Evolutionary conservation across 2,329 filamentous ascomycete genomes (phyloP).

Genomic region (Fusarium torulosum): DNA sequence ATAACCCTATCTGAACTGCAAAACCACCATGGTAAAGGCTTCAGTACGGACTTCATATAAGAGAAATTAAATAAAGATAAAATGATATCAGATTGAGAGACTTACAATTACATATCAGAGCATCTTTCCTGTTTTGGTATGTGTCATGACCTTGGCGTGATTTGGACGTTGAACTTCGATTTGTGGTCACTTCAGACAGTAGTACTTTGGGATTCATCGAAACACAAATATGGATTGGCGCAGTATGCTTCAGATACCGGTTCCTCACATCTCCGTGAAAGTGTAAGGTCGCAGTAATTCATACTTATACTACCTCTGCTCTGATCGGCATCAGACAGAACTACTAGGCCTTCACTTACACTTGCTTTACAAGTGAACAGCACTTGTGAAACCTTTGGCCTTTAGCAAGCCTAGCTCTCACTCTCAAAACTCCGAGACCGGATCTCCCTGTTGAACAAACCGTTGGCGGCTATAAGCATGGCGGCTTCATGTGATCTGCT

Average conservation of each 20-base stretch:
- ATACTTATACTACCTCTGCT: neutral
- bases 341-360: neutral
- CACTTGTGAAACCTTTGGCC: neutral
- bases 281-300: neutral
- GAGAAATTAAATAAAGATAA: neutral
- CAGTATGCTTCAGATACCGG: too few relatives aligned
- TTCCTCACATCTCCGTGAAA: too few relatives aligned
- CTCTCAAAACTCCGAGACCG: neutral
- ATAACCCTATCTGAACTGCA: slow-evolving; percentile 24
- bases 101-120: too few relatives aligned
- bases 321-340: neutral
- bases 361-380: neutral
- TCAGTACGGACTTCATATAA: neutral
- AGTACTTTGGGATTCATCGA: too few relatives aligned
- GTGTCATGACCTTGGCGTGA: too few relatives aligned
- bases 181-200: too few relatives aligned
- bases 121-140: too few relatives aligned
- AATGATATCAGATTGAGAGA: too few relatives aligned
- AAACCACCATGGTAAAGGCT: neutral
- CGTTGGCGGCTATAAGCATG: slow-evolving; percentile 8
- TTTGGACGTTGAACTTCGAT: too few relatives aligned
- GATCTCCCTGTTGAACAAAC: neutral
- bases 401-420: neutral
- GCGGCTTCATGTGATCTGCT: slow-evolving; percentile 24
- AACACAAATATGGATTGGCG: too few relatives aligned